Evolutionary conservation across 2,329 filamentous ascomycete genomes (phyloP), one percentile per base, ranked within the genome.

Genomic region (Raffaelea arxii): DNA sequence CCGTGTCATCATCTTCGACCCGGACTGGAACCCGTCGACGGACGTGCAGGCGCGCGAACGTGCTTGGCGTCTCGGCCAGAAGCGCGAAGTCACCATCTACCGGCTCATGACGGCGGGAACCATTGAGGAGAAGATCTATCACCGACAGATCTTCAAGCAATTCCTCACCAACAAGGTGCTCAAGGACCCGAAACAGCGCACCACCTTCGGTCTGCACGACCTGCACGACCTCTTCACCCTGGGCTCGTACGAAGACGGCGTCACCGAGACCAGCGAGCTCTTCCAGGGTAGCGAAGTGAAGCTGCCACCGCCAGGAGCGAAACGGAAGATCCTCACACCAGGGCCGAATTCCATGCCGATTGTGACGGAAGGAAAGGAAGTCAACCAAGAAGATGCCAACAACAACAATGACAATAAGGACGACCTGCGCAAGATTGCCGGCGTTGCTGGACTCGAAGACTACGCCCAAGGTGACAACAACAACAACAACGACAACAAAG

Each of bases 111-210:
- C 88, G 4, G 88, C 91, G 5, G 92, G 92, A 2, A 98, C 94
- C 0, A 98, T 98, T 22, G 92, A 98, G 60, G 92, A 98, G 64
- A 98, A 98, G 68, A 98, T 98, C 25, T 98, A 97, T 53, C 91
- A 98, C 63, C 84, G 94, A 16, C 92, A 98, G 59, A 92, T 98
- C 43, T 98, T 94, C 72, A 98, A 98, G 64, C 91, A 97, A 56
- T 96, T 97, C 59, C 73, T 98, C 51, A 92, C 89, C 4, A 95
- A 97, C 67, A 97, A 97, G 63, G 90, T 98, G 6, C 65, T 98
- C 43, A 90, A 86, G 55, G 91, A 98, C 56, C 89, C 92, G 0
- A 95, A 94, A 58, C 90, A 97, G 62, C 81, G 87, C 21, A 87
- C 92, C 53, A 89, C 84, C 0, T 95, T 97, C 62, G 87, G 94